phyloP scores from a whole-genome alignment of 441 rosid species.

The Erodium trifolium region DNA sequence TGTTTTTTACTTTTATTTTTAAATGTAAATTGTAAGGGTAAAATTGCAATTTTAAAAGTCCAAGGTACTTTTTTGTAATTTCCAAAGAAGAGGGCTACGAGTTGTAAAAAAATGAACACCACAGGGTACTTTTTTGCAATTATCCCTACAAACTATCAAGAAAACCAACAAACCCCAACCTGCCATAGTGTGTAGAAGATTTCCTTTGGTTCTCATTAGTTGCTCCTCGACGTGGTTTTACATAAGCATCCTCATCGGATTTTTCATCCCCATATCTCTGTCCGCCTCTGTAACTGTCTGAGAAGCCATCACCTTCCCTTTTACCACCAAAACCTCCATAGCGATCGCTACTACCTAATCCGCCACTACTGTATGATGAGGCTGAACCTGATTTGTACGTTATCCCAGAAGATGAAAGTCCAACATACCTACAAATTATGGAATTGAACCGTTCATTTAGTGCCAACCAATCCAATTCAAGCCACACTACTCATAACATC shows the following conservation, averaged over 20 bases:
- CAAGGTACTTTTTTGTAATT: too few relatives aligned
- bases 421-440: slow-evolving; percentile 54
- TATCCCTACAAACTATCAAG: neutral
- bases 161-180: slow-evolving; percentile 33
- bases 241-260: slow-evolving; percentile 39
- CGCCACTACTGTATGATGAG: slow-evolving; percentile 29
- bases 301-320: slow-evolving; percentile 37
- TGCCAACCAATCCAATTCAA: slow-evolving; percentile 2
- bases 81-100: neutral
- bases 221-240: slow-evolving; percentile 40
- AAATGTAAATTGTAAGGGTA: too few relatives aligned
- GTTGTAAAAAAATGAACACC: neutral
- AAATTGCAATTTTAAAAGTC: too few relatives aligned
- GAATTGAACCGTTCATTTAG: slow-evolving; percentile 17
- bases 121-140: too few relatives aligned
- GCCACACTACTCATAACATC: too few relatives aligned
- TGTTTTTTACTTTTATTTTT: too few relatives aligned
- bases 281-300: slow-evolving; percentile 40
- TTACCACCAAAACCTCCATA: slow-evolving; percentile 41
- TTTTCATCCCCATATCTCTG: slow-evolving; percentile 38
- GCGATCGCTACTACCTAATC: slow-evolving; percentile 42
- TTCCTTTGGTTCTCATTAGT: slow-evolving; percentile 26
- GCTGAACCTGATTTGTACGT: slow-evolving; percentile 60
- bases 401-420: slow-evolving; percentile 81
- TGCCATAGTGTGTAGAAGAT: slow-evolving; percentile 37